These are phyloP conservation scores for Astraeus odoratus DNA, from an alignment of 768 basidiomycete species.

Conservation along the genomic window DNA sequence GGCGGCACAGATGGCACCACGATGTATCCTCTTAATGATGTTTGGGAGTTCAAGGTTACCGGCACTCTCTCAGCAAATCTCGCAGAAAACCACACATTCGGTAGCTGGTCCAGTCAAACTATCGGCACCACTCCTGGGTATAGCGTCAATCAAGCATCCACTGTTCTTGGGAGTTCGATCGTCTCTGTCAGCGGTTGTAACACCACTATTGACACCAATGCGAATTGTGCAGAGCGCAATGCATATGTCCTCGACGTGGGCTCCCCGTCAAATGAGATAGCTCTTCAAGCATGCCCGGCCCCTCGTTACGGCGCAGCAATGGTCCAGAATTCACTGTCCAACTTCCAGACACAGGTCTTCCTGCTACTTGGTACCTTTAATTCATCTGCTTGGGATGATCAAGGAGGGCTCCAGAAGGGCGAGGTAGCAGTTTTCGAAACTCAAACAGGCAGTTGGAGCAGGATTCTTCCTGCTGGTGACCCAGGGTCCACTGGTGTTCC, in stretches of 20 bases:
- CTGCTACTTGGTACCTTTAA: constrained; percentile 65
- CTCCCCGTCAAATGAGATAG: constrained; percentile 25
- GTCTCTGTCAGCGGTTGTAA: constrained; percentile 60
- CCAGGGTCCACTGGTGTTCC: constrained; percentile 40
- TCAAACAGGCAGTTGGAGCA: constrained; percentile 58
- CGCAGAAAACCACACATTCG: constrained; percentile 36
- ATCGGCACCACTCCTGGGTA: constrained; percentile 28
- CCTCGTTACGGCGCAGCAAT: constrained; percentile 56
- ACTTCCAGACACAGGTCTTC: constrained; percentile 59
- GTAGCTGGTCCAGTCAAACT: constrained; percentile 52
- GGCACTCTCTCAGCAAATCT: constrained; percentile 70
- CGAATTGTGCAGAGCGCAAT: constrained; percentile 52
- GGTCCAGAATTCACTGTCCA: constrained; percentile 46
- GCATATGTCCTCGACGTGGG: constrained; percentile 44
- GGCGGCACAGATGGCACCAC: constrained; percentile 56
- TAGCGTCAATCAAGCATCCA: constrained; percentile 46
- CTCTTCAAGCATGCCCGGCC: constrained; percentile 52
- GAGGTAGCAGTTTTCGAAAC: constrained; percentile 70
- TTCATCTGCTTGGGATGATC: constrained; percentile 59
- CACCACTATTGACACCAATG: constrained; percentile 30
- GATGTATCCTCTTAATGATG: constrained; percentile 47
- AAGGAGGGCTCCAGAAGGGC: constrained; percentile 50
- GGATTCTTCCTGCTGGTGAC: constrained; percentile 71
- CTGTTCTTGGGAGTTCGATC: constrained; percentile 47
- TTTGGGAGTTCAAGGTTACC: constrained; percentile 65